phyloP scores from a whole-genome alignment of 129 eudicot species.

The Lactuca sativa region DNA sequence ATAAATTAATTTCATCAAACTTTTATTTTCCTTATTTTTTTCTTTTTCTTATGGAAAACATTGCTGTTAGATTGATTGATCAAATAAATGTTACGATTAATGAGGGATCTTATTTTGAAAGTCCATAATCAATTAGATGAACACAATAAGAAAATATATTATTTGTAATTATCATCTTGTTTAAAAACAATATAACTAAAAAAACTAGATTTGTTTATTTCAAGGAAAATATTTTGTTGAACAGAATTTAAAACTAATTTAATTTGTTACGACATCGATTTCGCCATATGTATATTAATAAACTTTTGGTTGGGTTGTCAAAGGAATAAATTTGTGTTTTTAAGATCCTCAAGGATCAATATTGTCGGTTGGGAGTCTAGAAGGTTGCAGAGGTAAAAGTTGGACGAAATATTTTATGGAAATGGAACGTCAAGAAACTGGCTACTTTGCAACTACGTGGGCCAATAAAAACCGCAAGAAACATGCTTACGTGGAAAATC shows the following conservation, averaged over 20 bases:
- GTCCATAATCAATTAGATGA: too few species aligned
- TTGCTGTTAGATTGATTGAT: too few species aligned
- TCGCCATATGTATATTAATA: background rate
- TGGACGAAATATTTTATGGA: background rate
- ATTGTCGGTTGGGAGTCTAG: background rate
- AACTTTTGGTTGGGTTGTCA: background rate
- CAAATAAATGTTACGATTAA: too few species aligned
- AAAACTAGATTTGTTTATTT: too few species aligned
- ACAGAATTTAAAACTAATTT: background rate
- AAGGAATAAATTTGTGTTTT: background rate
- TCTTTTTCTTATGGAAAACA: too few species aligned
- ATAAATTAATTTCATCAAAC: background rate
- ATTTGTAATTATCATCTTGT: background rate
- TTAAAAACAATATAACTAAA: background rate
- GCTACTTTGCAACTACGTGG: conserved; percentile 2
- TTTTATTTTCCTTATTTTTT: too few species aligned
- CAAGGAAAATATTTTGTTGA: background rate
- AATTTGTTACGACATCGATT: background rate
- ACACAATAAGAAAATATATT: too few species aligned
- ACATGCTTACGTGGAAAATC: conserved; percentile 12
- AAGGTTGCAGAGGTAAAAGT: background rate
- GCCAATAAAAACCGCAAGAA: conserved; percentile 14
- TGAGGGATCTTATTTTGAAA: too few species aligned
- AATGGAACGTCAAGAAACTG: background rate
- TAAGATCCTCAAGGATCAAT: background rate